Base-by-base conservation (phyloP, 352 stramenopile genomes). In the Peronospora destructor region DNA sequence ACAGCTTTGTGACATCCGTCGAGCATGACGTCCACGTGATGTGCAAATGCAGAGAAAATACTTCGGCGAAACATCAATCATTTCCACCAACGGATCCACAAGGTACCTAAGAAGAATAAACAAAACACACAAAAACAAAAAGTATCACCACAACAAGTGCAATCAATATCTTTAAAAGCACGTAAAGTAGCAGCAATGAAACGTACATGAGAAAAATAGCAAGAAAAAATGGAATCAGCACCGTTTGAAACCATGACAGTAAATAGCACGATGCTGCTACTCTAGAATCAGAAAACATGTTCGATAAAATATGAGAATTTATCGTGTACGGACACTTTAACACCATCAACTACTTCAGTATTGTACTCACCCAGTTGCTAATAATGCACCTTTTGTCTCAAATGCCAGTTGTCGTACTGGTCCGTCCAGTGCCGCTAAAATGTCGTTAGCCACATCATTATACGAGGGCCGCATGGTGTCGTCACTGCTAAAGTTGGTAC, bases 41-140 rank as follows among this genome's bases (percentile, higher is more conserved):
- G 83, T 94, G 54, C 83, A 94, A 45, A 94, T 59, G 54, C 83
- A 94, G 8, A 89, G 61, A 57, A 94, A 94, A 53, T 94, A 91
- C 56, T 69, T 79, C 37, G 83, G 83, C 28, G 83, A 94, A 25
- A 94, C 83, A 57, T 94, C 83, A 41, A 94, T 91, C 45, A 94
- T 54, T 65, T 94, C 80, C 10, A 94, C 83, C 21, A 94, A 64
- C 36, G 83, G 83, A 44, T 94, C 83, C 13, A 94, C 80, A 19
- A 94, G 71, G 51, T 91, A 84, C 73, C 73, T 84, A 33, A 13
- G 34, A 11, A 1, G 8, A 50, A 45, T n/a, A 46, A 34, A 11
- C 26, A 30, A 53, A 40, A 40, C 25, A 19, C 12, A 44, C n/a
- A 3, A 32, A 26, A 26, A 26, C 23, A 26, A 32, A n/a, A n/a